Evolutionary conservation across 2,329 filamentous ascomycete species (phyloP).

Genomic region (Penicillium sp.): DNA sequence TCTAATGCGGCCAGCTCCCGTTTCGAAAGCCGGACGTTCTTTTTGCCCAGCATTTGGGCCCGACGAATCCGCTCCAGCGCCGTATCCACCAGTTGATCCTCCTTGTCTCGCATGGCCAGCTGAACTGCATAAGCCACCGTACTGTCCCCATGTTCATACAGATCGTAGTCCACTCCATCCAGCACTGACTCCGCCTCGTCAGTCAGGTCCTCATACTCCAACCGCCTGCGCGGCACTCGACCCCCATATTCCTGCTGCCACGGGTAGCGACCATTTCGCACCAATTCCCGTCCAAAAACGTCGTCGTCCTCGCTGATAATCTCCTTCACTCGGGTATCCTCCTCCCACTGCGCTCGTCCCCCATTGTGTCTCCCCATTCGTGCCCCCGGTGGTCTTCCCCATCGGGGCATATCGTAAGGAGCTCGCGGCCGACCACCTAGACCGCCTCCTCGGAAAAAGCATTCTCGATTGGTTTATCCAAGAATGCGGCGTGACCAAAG

Average conservation of each 20-base stretch:
- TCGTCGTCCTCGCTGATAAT: constrained; percentile 46
- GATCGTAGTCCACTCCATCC: constrained; percentile 52
- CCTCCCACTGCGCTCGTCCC: constrained; percentile 56
- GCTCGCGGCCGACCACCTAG: constrained; percentile 99
- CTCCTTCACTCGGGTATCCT: constrained; percentile 43
- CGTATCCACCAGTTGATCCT: constrained; percentile 74
- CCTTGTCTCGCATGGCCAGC: constrained; percentile 62
- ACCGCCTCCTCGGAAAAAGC: constrained; percentile 99
- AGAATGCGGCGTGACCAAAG: constrained; percentile 87
- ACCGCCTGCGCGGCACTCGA: constrained; percentile 37
- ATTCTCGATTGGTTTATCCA: constrained; percentile 99
- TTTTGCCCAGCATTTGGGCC: constrained; percentile 73
- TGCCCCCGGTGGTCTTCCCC: constrained; percentile 99
- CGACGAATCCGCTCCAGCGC: constrained; percentile 78
- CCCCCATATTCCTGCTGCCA: constrained; percentile 38
- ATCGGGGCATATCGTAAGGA: constrained; percentile 86
- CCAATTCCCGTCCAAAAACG: constrained; percentile 32
- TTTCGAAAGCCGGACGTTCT: constrained; percentile 76
- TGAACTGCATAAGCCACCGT: constrained; percentile 51
- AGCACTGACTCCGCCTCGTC: constrained; percentile 44
- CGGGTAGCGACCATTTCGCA: constrained; percentile 25
- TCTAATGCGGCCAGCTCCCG: constrained; percentile 81
- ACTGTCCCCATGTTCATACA: constrained; percentile 54
- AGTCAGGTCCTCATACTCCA: constrained; percentile 49
- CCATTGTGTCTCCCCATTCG: constrained; percentile 64